phyloP scores from a whole-genome alignment of 371 early-diverging fungal genomes.

The Apophysomyces elegans region DNA sequence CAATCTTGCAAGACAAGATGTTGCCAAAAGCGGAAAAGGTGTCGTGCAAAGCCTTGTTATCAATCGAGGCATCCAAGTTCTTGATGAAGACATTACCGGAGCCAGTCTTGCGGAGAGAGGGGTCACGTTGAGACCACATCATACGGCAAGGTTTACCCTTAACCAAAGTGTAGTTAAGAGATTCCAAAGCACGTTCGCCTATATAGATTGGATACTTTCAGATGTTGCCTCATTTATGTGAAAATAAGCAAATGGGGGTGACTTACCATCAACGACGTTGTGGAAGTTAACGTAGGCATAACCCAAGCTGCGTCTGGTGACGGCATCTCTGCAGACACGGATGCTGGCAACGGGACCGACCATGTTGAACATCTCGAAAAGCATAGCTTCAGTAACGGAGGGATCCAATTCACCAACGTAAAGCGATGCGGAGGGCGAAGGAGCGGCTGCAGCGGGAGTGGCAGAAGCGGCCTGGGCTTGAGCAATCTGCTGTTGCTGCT shows the following conservation, averaged over 20 bases:
- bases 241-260: slow-evolving; percentile 16
- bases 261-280: slow-evolving; percentile 70
- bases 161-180: slow-evolving; percentile 92
- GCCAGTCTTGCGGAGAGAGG: slow-evolving; percentile 89
- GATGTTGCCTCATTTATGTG: slow-evolving; percentile 7
- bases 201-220: slow-evolving; percentile 2
- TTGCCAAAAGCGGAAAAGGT: slow-evolving; percentile 94
- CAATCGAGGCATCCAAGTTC: slow-evolving; percentile 95
- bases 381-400: slow-evolving; percentile 93
- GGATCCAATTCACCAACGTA: slow-evolving; percentile 93
- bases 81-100: slow-evolving; percentile 99
- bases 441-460: slow-evolving; percentile 28
- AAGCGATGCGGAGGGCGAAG: slow-evolving; percentile 71
- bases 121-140: slow-evolving; percentile 99
- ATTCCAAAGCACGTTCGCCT: slow-evolving; percentile 91
- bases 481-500: slow-evolving; percentile 68
- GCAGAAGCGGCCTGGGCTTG: slow-evolving; percentile 42
- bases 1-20: slow-evolving; percentile 95
- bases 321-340: slow-evolving; percentile 97
- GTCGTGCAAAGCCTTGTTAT: slow-evolving; percentile 95
- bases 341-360: slow-evolving; percentile 95
- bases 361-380: slow-evolving; percentile 95
- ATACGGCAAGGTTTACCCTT: slow-evolving; percentile 96
- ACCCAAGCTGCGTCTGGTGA: slow-evolving; percentile 94
- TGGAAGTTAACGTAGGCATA: slow-evolving; percentile 98